Evolutionary conservation across 768 basidiomycete genomes (phyloP), one percentile per base, ranked within the genome.

Genomic region (Hypsizygus marmoreus): DNA sequence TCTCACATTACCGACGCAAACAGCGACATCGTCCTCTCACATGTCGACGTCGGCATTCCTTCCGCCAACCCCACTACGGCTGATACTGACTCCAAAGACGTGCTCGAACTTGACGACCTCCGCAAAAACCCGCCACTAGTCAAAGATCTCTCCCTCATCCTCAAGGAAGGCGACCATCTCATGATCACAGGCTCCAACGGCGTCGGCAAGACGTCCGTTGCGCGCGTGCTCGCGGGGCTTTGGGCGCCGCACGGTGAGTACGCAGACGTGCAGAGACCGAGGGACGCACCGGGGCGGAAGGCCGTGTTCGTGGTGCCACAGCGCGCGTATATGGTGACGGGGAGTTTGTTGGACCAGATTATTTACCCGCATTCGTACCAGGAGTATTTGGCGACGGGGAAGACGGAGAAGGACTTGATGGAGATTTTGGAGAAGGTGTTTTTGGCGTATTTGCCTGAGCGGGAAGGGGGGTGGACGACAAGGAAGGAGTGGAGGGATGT

Each of bases 401-500:
- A 75, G 51, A 88, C 84, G 3, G 70, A 82, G 54, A 75, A 71
- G 19, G 90, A 92, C 49, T 65, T 97, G 24, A 79, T 84, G 65
- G 73, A 73, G 43, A 93, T 97, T 23, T 67, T 98, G 49, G 79
- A 86, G 56, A 81, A 81, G 50, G 94, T 87, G 9, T 90, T 90
- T 66, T 64, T 98, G 51, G 86, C 76, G 13, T 97, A 97, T 62
- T 63, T 97, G 17, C 88, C 91, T 2, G 77, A 78, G 34, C 70
- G 95, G 20, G 95, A 97, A 63, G 95, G 95, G 0, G 94, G 95
- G 0, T 90, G 91, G 83, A 74, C 73, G 49, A 87, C 91, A 20
- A 70, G 86, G 59, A 97, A 97, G 67, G 95, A 97, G 65, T 98
- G 95, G 95, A 80, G 92, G 52, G 92, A 97, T 67, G 91, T 97